phyloP scores from a whole-genome alignment of 2,329 filamentous ascomycete genomes.

The Curvularia sp. region DNA sequence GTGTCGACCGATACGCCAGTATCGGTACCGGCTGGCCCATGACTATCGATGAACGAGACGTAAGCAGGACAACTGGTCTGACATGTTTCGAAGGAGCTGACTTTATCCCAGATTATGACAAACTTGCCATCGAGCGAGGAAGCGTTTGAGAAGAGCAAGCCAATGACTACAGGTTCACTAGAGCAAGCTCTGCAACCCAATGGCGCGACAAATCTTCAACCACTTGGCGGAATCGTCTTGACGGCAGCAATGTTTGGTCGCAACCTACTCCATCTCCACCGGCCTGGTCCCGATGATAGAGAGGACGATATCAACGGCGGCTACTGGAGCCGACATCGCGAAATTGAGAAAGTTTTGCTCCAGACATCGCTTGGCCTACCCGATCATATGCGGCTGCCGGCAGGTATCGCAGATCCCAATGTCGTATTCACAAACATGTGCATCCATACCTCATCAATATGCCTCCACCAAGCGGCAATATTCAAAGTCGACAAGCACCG shows the following conservation, averaged over 20 bases:
- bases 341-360: conserved; percentile 87
- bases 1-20: conserved; percentile 88
- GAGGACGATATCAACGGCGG: conserved; percentile 89
- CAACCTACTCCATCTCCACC: conserved; percentile 89
- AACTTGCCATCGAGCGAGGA: conserved; percentile 85
- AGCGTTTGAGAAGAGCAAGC: conserved; percentile 79
- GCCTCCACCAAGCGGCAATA: conserved; percentile 96
- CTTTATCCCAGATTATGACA: conserved; percentile 68
- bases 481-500: conserved; percentile 94
- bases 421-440: conserved; percentile 96
- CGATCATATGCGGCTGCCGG: conserved; percentile 77
- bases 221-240: conserved; percentile 80
- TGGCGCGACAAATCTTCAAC: conserved; percentile 75
- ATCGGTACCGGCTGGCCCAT: conserved; percentile 98
- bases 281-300: conserved; percentile 78
- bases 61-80: conserved; percentile 47
- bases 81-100: conserved; percentile 15
- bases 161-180: conserved; percentile 74
- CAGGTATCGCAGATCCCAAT: conserved; percentile 78
- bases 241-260: conserved; percentile 91
- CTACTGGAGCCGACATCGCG: conserved; percentile 93
- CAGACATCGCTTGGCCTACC: conserved; percentile 88
- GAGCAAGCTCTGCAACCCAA: conserved; percentile 72
- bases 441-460: conserved; percentile 95
- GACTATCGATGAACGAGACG: conserved; percentile 87